A percentile compares a stretch with the other conserved stretches of the same genome.
phyloP scores from a whole-genome alignment of 2,329 filamentous ascomycete genomes.

The Colletotrichum spaethianum region DNA sequence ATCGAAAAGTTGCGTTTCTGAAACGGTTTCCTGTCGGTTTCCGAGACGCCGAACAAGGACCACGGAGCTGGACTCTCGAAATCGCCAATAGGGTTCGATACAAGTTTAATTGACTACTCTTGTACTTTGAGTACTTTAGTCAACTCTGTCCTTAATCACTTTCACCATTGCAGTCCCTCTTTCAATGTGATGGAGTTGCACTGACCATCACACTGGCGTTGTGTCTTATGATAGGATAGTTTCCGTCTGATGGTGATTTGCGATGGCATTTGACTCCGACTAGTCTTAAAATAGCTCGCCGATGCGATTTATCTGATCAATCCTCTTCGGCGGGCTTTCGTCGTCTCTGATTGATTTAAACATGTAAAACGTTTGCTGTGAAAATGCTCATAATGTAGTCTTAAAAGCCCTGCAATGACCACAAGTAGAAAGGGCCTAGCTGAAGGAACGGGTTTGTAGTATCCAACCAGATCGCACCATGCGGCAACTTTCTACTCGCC shows the following conservation, averaged over 20 bases:
- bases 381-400: not conserved
- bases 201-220: not conserved
- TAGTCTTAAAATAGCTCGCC: not conserved
- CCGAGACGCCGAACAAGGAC: not conserved
- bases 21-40: not conserved
- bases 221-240: not conserved
- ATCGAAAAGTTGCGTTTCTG: conserved; percentile 31
- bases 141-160: not conserved
- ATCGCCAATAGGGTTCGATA: too few relatives aligned
- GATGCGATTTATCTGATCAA: not conserved
- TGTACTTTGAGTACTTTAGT: too few relatives aligned
- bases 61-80: not conserved
- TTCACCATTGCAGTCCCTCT: not conserved
- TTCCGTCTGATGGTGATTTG: not conserved
- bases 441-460: too few relatives aligned
- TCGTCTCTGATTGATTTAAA: fast-evolving
- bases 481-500: not conserved
- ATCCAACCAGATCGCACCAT: not conserved
- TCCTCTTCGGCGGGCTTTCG: not conserved
- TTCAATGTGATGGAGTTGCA: not conserved
- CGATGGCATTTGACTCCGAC: not conserved
- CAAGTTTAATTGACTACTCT: too few relatives aligned
- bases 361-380: not conserved
- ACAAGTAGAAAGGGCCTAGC: too few relatives aligned
- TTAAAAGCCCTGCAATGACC: not conserved